Conservation (phyloP, 139 green algal species). For the Coccomyxa sp. region DNA sequence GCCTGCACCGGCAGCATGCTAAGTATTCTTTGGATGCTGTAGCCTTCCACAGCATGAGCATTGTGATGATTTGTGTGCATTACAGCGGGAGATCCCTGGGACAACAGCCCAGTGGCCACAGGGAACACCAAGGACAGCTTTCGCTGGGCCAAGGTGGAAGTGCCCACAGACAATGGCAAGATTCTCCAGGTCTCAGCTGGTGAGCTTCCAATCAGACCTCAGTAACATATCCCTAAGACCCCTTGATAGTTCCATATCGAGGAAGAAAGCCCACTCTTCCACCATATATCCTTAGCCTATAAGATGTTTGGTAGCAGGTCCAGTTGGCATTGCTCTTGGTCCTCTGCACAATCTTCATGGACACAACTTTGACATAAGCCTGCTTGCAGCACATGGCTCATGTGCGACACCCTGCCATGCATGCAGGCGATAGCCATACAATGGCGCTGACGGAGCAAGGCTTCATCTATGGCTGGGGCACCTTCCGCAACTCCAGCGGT, state of each 20-base stretch:
- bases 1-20: not conserved
- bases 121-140: slow-evolving; percentile 29
- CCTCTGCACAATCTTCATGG: no score
- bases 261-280: not conserved
- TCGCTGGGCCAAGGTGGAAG: slow-evolving; percentile 30
- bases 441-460: slow-evolving; percentile 63
- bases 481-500: slow-evolving; percentile 70
- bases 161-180: slow-evolving; percentile 30
- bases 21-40: not conserved
- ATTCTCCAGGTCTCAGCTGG: slow-evolving; percentile 61
- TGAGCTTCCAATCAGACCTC: not conserved
- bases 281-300: not conserved
- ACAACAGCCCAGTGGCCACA: slow-evolving; percentile 23
- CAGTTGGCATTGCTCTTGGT: not conserved
- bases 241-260: not conserved
- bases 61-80: not conserved
- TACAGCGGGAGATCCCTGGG: slow-evolving; percentile 42
- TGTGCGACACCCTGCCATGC: not conserved
- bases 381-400: no score
- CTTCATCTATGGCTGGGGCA: slow-evolving; percentile 78
- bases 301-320: not conserved
- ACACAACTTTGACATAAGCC: no score
- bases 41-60: not conserved
- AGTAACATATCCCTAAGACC: not conserved
- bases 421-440: slow-evolving; percentile 77